Evolutionary conservation across 163 green algal species (phyloP).

Genomic region (Smithsoniella earleae): DNA sequence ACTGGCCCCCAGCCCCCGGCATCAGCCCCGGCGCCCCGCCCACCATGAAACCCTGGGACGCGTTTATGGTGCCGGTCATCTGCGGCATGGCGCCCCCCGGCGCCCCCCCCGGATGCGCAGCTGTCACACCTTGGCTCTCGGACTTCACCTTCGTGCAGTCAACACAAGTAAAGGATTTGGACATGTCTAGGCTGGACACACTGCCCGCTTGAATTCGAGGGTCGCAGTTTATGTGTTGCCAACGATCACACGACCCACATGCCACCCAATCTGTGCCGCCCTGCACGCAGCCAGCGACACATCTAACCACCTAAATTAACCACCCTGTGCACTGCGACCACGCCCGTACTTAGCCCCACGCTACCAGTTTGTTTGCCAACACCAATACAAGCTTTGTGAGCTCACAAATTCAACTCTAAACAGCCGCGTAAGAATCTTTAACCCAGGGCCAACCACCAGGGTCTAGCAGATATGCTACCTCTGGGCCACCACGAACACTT

Average conservation of each 20-base stretch:
- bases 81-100: not conserved
- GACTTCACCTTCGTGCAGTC: not conserved
- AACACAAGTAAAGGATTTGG: not conserved
- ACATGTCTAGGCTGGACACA: not conserved
- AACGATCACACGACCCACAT: slow-evolving; percentile 18
- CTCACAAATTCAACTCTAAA: not conserved
- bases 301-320: not conserved
- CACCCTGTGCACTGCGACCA: too few relatives aligned
- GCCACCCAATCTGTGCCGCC: slow-evolving; percentile 10
- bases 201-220: not conserved
- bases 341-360: not conserved
- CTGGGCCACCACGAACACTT: too few relatives aligned
- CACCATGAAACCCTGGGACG: not conserved
- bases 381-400: not conserved
- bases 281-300: not conserved
- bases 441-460: not conserved
- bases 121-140: not conserved
- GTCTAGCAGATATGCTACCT: too few relatives aligned
- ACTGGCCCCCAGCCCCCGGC: too few relatives aligned
- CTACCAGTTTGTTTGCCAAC: not conserved
- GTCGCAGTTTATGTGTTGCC: slow-evolving; percentile 24
- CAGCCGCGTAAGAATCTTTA: not conserved
- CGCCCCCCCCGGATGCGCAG: too few relatives aligned
- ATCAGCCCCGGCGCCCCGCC: too few relatives aligned
- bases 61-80: not conserved